Base-by-base conservation (phyloP, 768 basidiomycete genomes). In the Rossbeevera mucosa region DNA sequence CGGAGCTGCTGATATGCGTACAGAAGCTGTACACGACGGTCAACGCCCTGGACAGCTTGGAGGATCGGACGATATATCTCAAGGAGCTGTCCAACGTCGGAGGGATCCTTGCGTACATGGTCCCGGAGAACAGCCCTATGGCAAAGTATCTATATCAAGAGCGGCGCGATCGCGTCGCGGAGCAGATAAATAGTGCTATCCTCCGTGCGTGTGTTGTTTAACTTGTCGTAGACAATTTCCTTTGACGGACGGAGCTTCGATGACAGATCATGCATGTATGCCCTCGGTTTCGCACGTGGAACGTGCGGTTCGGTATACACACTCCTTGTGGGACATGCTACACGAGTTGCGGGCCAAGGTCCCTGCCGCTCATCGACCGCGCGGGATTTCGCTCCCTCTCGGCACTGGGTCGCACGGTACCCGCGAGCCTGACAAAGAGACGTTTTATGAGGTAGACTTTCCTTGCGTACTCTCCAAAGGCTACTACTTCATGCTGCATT, bases 171-270 rank as follows among this genome's bases (percentile, higher is more conserved):
- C 81, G 80, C 5, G 80, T 96, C 20, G 93, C 93, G 5, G 88
- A 91, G 52, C 89, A 94, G 70, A 84, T 98, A 38, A 88, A 94
- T 58, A 77, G 81, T 41, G 94, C 93, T 14, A 88, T 96, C 44
- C 69, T 96, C 12, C 74, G 94, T 94, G 60, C 65, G 90, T 76
- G 90, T 76, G 2, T 31, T 8, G 2, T 30, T 16, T 50, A 3
- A 7, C 33, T 2, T 12, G 5, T 4, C 1, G 31, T 52, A 18
- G 18, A 38, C 8, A 20, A 20, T 7, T 49, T 14, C 8, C 8
- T 47, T 44, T 56, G 48, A 66, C 47, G 5, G 21, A 38, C 30
- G 14, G 16, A 20, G 13, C 14, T 31, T 8, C 8, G 2, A 18
- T 44, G 51, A 22, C 44, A 89, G 87, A 80, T 61, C 72, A 78